Conservation (phyloP, 2,329 filamentous ascomycete genomes). For the Magnaporthiopsis rhizophila region DNA sequence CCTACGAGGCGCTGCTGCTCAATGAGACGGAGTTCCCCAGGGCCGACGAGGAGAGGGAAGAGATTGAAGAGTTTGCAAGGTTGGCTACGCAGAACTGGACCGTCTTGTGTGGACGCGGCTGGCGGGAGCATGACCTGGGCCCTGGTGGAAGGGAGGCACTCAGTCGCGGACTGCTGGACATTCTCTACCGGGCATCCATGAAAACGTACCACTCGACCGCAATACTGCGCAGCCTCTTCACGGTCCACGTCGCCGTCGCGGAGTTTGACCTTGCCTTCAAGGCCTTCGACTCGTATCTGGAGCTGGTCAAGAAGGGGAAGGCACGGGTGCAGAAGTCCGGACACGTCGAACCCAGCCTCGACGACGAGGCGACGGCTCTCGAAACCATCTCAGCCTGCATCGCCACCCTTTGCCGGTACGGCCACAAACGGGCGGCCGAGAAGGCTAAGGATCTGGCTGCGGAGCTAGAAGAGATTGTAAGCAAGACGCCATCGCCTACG, state of each 20-base stretch:
- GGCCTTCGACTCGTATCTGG: constrained; percentile 85
- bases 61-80: constrained; percentile 76
- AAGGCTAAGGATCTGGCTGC: constrained; percentile 65
- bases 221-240: constrained; percentile 79
- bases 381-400: constrained; percentile 75
- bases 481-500: constrained; percentile 35
- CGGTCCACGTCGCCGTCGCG: constrained; percentile 75
- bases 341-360: constrained; percentile 61
- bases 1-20: constrained; percentile 73
- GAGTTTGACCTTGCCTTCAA: constrained; percentile 90
- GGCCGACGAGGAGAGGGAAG: constrained; percentile 68
- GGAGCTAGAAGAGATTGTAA: constrained; percentile 68
- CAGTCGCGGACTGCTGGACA: constrained; percentile 72
- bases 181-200: constrained; percentile 80
- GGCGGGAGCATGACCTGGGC: constrained; percentile 74
- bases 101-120: constrained; percentile 68
- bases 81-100: constrained; percentile 80
- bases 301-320: constrained; percentile 79
- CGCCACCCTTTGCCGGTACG: constrained; percentile 73
- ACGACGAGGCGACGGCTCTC: constrained; percentile 69
- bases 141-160: constrained; percentile 70
- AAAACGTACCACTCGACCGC: constrained; percentile 94
- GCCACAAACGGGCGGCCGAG: constrained; percentile 64
- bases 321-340: constrained; percentile 74
- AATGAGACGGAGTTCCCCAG: constrained; percentile 76